phyloP scores from a whole-genome alignment of 75 land plant species.

The Selaginella moellendorffii region DNA sequence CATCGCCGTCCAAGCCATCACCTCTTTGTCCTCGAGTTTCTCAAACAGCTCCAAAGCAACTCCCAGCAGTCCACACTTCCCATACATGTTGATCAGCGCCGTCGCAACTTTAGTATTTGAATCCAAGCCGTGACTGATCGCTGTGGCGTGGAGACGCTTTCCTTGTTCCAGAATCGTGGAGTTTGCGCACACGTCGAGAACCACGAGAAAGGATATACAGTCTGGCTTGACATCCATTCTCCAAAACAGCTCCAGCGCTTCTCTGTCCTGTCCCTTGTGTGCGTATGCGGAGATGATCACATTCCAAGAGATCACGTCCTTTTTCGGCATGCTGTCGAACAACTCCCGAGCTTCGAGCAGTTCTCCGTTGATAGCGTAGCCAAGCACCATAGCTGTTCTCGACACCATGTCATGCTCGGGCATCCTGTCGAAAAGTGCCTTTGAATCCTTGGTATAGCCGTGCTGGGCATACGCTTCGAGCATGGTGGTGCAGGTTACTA shows the following conservation, averaged over 20 bases:
- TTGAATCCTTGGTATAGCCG: not conserved
- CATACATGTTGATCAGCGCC: constrained; percentile 1
- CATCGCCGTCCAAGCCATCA: constrained; percentile 1
- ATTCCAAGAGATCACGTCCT: constrained; percentile 4
- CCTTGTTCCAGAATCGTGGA: not conserved
- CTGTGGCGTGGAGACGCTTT: not conserved
- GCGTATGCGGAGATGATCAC: constrained; percentile 38
- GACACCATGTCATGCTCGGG: not conserved
- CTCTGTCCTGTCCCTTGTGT: constrained; percentile 22
- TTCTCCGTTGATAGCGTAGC: not conserved
- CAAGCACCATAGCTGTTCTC: not conserved
- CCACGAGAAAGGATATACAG: constrained; percentile 27
- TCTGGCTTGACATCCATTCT: constrained; percentile 32
- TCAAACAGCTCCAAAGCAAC: not conserved
- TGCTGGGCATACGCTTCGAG: constrained; percentile 2
- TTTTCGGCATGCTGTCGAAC: not conserved
- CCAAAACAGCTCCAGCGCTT: constrained; percentile 21
- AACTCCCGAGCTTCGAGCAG: not conserved
- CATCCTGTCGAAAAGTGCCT: not conserved
- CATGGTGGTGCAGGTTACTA: not conserved
- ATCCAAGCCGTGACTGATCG: not conserved
- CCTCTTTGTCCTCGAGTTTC: not conserved
- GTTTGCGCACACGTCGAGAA: not conserved
- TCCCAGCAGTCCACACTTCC: not conserved
- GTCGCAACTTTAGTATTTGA: not conserved